A percentile compares a stretch with the other conserved stretches of the same genome.
phyloP scores from a whole-genome alignment of 1,139 yeast species.

The Magnusiomyces tetraspermus region DNA sequence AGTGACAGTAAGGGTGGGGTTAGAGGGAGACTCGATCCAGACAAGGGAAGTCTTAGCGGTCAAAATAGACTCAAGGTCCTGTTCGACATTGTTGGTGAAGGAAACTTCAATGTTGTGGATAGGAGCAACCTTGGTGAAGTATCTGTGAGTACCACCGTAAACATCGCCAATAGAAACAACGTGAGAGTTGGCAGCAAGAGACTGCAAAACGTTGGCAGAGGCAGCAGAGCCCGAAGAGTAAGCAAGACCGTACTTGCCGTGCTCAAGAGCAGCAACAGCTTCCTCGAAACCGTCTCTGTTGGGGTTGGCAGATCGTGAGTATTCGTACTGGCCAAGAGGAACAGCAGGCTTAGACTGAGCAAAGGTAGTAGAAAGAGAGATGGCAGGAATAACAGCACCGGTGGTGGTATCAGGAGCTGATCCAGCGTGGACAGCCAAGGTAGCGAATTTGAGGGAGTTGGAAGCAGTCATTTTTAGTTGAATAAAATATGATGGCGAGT shows the following conservation, averaged over 20 bases:
- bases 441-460: conserved; percentile 42
- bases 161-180: conserved; percentile 80
- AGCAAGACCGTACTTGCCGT: conserved; percentile 69
- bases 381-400: conserved; percentile 83
- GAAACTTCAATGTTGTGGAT: conserved; percentile 67
- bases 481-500: too few relatives aligned
- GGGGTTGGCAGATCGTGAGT: conserved; percentile 82
- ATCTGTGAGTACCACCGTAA: conserved; percentile 89
- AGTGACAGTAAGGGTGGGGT: conserved; percentile 73
- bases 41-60: conserved; percentile 59
- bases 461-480: conserved; percentile 10
- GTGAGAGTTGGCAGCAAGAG: conserved; percentile 64
- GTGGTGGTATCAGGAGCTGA: conserved; percentile 63
- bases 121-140: conserved; percentile 76
- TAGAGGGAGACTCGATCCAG: conserved; percentile 86
- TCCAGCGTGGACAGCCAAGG: conserved; percentile 81
- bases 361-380: conserved; percentile 77
- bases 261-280: conserved; percentile 73
- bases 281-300: conserved; percentile 76
- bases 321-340: conserved; percentile 75
- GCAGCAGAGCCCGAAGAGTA: conserved; percentile 82
- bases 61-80: conserved; percentile 49
- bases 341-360: conserved; percentile 70
- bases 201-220: conserved; percentile 69
- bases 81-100: conserved; percentile 56